phyloP scores from a whole-genome alignment of 2,329 filamentous ascomycete species.

The Gremmenia infestans region DNA sequence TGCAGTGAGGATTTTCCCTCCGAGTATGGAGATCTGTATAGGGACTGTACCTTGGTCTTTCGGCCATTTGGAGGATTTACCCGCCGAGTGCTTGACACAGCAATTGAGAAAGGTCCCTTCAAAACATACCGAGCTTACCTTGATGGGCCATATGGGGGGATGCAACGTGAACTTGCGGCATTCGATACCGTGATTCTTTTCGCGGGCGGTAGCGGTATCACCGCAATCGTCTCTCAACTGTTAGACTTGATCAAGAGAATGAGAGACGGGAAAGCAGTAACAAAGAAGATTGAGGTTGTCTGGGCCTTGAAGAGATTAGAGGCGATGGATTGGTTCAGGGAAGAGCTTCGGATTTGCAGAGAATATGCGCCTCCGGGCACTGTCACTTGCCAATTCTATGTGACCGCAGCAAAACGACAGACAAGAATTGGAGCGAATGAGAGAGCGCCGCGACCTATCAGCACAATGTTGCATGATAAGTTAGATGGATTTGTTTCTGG shows the following conservation, averaged over 20 bases:
- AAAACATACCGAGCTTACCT: conserved; percentile 90
- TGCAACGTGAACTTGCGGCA: conserved; percentile 81
- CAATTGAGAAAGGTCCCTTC: conserved; percentile 79
- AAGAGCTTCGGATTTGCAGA: conserved; percentile 86
- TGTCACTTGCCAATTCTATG: conserved; percentile 91
- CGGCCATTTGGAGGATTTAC: conserved; percentile 90
- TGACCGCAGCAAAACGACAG: conserved; percentile 65
- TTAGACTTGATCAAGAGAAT: conserved; percentile 94
- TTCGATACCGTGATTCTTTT: conserved; percentile 94
- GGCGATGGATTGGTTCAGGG: conserved; percentile 96
- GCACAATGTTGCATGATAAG: conserved; percentile 75
- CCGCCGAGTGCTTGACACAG: conserved; percentile 73
- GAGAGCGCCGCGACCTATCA: conserved; percentile 59
- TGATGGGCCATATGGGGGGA: conserved; percentile 91
- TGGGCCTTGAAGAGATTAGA: conserved; percentile 90
- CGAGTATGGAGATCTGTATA: conserved; percentile 79
- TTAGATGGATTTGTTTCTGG: conserved; percentile 84
- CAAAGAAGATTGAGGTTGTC: conserved; percentile 83
- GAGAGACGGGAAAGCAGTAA: conserved; percentile 90
- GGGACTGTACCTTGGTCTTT: conserved; percentile 88
- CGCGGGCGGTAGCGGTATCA: conserved; percentile 91
- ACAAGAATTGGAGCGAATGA: conserved; percentile 28
- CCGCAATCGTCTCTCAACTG: conserved; percentile 85
- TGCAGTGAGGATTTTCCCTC: conserved; percentile 93
- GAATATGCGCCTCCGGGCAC: conserved; percentile 84